Evolutionary conservation across 805 yeast species (phyloP), one percentile per base, ranked within the genome.

Genomic region (Brettanomyces bruxellensis): DNA sequence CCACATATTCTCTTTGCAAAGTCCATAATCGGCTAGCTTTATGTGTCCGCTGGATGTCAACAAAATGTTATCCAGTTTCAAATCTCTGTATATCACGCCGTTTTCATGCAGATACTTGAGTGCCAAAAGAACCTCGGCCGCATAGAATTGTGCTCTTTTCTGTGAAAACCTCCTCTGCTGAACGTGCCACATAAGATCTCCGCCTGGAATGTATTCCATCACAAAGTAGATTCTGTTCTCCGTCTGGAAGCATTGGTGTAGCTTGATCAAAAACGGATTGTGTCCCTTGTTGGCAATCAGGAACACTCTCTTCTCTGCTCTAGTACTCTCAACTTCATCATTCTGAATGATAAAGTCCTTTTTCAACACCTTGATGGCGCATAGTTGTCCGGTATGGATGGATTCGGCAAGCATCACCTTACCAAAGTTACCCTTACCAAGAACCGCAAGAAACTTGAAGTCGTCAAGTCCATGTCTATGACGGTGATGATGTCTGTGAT

Each of bases 171-270:
- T 76, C 49, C 86, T 85, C 59, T 88, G 87, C 66, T 93, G 99
- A 57, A 93, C 95, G 64, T 93, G 99, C 95, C 96, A 90, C 99
- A 93, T 93, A 59, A 93, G 75, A 69, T 93, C 99, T 64, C 99
- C 99, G 49, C 99, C 99, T 22, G 95, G 82, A 44, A 93, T 83
- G 61, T 89, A 93, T 65, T 93, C 98, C 99, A 93, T 93, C 13
- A 95, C 99, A 68, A 93, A 93, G 65, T 93, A 93, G 38, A 93
- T 86, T 61, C 99, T 79, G 61, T 95, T 93, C 55, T 93, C 99
- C 0, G 99, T 93, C 68, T 93, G 99, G 76, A 93, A 93, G 58
- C 97, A 90, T 60, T 96, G 93, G 62, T 83, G 91, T 51, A 93
- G 70, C 57, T 89, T 89, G 55, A 93, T 75, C 61, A 93, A 73